Percentiles rank a stretch among this genome's conserved stretches.
Conservation (phyloP, 2,329 filamentous ascomycete genomes). For the Claviceps fusiformis region DNA sequence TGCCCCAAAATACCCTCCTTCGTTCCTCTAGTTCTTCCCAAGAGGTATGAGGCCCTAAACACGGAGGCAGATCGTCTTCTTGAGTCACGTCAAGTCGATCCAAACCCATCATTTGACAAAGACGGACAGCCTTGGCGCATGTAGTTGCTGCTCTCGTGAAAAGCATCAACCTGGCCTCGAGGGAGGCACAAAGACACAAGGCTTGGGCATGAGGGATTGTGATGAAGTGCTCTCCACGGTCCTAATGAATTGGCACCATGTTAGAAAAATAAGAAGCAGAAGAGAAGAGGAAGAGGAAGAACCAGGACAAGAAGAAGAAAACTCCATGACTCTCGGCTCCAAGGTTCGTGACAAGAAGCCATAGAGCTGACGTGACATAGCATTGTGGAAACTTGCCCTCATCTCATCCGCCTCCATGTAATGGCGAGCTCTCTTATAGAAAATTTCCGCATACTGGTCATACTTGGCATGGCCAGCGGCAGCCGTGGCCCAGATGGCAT, state of each 20-base stretch:
- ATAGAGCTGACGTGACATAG: not conserved
- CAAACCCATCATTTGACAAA: conserved; percentile 74
- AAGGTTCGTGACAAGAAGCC: not conserved
- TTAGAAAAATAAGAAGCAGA: too few relatives aligned
- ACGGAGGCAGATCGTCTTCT: conserved; percentile 53
- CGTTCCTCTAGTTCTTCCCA: conserved; percentile 70
- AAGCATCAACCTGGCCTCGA: conserved; percentile 74
- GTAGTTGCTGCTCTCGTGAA: conserved; percentile 83
- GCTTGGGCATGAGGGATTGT: conserved; percentile 69
- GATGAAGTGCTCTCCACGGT: conserved; percentile 66
- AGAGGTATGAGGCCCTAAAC: conserved; percentile 56
- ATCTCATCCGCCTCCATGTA: conserved; percentile 78
- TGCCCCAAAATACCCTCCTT: conserved; percentile 73
- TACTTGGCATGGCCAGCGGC: conserved; percentile 63
- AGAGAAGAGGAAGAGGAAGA: too few relatives aligned
- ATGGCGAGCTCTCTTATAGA: conserved; percentile 70
- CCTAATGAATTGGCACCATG: conserved; percentile 22
- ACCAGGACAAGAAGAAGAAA: not conserved
- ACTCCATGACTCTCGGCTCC: not conserved
- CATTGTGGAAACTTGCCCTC: conserved; percentile 33
- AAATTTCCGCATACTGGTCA: conserved; percentile 54
- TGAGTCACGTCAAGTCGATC: conserved; percentile 58
- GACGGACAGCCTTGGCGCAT: conserved; percentile 52
- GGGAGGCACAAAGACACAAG: conserved; percentile 60
- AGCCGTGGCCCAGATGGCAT: conserved; percentile 77